Evolutionary conservation across 2,329 filamentous ascomycete species (phyloP).

Genomic region (Cordyceps cicadae): DNA sequence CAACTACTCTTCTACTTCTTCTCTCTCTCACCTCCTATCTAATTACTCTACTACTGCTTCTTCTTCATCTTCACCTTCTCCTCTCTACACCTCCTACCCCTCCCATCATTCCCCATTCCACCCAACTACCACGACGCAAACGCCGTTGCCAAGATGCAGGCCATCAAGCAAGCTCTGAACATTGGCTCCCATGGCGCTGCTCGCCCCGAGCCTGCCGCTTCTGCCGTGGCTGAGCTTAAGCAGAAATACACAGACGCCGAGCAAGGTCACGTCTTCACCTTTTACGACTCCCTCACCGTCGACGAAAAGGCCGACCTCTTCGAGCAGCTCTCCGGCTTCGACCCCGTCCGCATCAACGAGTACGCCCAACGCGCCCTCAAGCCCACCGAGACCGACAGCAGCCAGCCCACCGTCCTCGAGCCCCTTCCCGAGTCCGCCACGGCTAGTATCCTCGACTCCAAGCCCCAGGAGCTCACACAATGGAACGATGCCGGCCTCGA

Average conservation of each 20-base stretch:
- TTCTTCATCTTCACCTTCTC: too few species aligned
- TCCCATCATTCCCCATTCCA: neutral
- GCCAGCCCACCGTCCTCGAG: constrained; percentile 56
- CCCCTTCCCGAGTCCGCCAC: constrained; percentile 79
- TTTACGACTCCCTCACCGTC: constrained; percentile 67
- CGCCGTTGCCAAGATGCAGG: constrained; percentile 30
- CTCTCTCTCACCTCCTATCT: too few species aligned
- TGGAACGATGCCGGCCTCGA: constrained; percentile 83
- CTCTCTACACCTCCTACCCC: too few species aligned
- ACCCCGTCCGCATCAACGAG: constrained; percentile 80
- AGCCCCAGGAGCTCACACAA: constrained; percentile 63
- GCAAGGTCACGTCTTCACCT: constrained; percentile 70
- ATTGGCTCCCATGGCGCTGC: constrained; percentile 23
- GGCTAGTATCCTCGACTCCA: constrained; percentile 86
- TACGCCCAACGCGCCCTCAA: constrained; percentile 76
- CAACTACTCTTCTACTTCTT: too few species aligned
- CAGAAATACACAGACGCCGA: constrained; percentile 68
- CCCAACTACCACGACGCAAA: neutral
- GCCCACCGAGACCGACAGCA: constrained; percentile 55
- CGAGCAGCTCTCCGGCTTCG: constrained; percentile 71
- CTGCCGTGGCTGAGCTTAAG: constrained; percentile 63
- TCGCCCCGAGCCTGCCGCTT: constrained; percentile 48
- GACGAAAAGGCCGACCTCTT: constrained; percentile 71
- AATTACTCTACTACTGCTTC: too few species aligned
- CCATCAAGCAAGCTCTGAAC: constrained; percentile 35